These are phyloP conservation scores for Penicillium silybi DNA, from an alignment of 495 filamentous ascomycete genomes.

Conservation along the genomic window DNA sequence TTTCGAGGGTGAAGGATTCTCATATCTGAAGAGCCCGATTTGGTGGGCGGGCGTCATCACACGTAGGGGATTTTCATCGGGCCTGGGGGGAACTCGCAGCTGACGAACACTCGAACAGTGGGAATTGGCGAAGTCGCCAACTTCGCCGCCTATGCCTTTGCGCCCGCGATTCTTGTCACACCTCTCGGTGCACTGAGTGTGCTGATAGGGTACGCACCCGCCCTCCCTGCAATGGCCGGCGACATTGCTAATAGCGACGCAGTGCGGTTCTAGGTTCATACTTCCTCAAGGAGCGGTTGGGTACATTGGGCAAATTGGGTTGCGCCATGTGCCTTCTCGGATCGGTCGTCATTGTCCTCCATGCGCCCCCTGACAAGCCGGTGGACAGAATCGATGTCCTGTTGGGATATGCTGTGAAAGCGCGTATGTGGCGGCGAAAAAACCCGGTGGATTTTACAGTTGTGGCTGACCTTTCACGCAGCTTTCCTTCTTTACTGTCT, in stretches of 20 bases:
- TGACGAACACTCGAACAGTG: constrained; percentile 46
- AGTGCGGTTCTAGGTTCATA: constrained; percentile 90
- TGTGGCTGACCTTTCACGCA: constrained; percentile 26
- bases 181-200: constrained; percentile 91
- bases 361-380: constrained; percentile 90
- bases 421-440: constrained; percentile 60
- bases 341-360: constrained; percentile 94
- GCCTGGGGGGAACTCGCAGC: background rate
- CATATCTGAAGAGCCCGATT: constrained; percentile 84
- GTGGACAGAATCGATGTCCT: constrained; percentile 87
- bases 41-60: constrained; percentile 95
- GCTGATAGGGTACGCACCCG: constrained; percentile 67
- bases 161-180: constrained; percentile 94
- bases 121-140: constrained; percentile 86
- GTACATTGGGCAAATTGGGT: constrained; percentile 84
- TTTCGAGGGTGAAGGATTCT: constrained; percentile 94
- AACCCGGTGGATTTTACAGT: background rate
- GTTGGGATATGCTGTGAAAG: constrained; percentile 78
- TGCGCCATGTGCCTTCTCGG: constrained; percentile 96
- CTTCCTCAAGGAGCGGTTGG: constrained; percentile 84
- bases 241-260: constrained; percentile 28
- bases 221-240: background rate
- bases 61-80: constrained; percentile 49
- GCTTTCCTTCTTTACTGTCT: constrained; percentile 84
- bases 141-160: constrained; percentile 97